Base-by-base conservation (phyloP, 2,329 filamentous ascomycete species). In the Rutstroemia sydowiana region DNA sequence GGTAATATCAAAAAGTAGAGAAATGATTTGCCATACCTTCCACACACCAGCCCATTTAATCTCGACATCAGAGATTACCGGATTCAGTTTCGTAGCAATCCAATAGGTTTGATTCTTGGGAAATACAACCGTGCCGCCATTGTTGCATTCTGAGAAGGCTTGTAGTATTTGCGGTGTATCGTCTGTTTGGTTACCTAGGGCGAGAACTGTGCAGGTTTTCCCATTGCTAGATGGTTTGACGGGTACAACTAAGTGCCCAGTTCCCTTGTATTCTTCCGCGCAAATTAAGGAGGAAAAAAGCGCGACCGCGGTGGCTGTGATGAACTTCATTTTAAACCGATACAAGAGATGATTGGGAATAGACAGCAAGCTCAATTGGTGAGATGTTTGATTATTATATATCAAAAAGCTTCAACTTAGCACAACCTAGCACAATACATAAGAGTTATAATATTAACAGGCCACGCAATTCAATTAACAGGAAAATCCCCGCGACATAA, bases 11-110 rank as follows among this genome's bases (percentile, higher is more conserved):
- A 14, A 26, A n/a, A 30, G 20, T 9, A 45, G 14, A 5, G 20
- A 8, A 21, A n/a, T 41, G 10, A 26, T 20, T 26, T 26, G 37
- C 16, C 65, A 44, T 62, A 74, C 73, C 40, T 68, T 71, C 75
- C 75, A 79, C 43, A 70, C 65, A 1, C 76, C 77, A 21, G 65
- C 67, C 77, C 76, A 80, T 51, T 78, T 70, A 48, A 79, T 73
- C 2, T 63, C 64, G 11, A 78, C 73, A 58, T 79, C 70, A 41
- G 73, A 66, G 13, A 79, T 58, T 2, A 75, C 61, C 0, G 74
- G 73, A 54, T 79, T 76, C 42, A 80, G 61, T 39, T 69, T 71
- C 9, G 69, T 70, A 5, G 65, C 72, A 55, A 80, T 79, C 65
- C 69, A 73, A 61, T 79, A 81, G 21, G 68, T 69, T 52, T 77